A percentile compares a stretch with the other conserved stretches of the same genome.
Evolutionary conservation across 2,329 filamentous ascomycete species (phyloP).

Genomic region (Fusarium penzigii): DNA sequence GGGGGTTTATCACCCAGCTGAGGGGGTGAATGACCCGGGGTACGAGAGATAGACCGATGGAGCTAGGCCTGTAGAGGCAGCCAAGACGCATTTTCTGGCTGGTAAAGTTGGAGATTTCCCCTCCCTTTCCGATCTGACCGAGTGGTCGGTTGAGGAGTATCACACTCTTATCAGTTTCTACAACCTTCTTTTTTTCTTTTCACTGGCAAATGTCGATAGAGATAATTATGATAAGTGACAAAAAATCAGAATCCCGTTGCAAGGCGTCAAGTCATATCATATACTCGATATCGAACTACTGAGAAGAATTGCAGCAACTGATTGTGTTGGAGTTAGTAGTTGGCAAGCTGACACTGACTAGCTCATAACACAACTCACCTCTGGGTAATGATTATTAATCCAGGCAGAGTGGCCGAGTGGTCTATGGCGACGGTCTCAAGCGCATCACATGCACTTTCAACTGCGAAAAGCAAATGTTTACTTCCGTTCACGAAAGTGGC

Average conservation of each 20-base stretch:
- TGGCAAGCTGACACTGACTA: no score
- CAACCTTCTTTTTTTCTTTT: slow-evolving; percentile 11
- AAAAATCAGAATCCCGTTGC: not conserved
- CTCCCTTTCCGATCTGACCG: not conserved
- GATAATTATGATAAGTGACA: slow-evolving; percentile 3
- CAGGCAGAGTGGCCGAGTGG: slow-evolving; percentile 27
- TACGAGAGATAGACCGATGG: not conserved
- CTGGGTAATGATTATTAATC: not conserved
- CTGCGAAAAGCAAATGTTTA: slow-evolving; percentile 16
- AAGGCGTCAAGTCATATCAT: no score
- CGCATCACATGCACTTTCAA: slow-evolving; percentile 18
- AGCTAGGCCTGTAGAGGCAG: slow-evolving; percentile 34
- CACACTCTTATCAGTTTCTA: not conserved
- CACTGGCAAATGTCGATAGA: slow-evolving; percentile 13
- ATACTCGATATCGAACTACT: no score
- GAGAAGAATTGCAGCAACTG: no score
- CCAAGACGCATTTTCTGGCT: slow-evolving; percentile 28
- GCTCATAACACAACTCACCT: no score
- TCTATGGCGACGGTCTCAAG: slow-evolving; percentile 26
- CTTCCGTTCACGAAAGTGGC: slow-evolving; percentile 28
- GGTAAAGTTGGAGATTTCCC: not conserved
- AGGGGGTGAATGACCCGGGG: no score
- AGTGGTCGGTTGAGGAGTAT: not conserved
- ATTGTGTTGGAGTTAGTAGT: no score
- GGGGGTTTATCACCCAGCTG: no score